Evolutionary conservation across 179 eudicot species (phyloP), one percentile per base, ranked within the genome.

Genomic region (Beta corolliflora): DNA sequence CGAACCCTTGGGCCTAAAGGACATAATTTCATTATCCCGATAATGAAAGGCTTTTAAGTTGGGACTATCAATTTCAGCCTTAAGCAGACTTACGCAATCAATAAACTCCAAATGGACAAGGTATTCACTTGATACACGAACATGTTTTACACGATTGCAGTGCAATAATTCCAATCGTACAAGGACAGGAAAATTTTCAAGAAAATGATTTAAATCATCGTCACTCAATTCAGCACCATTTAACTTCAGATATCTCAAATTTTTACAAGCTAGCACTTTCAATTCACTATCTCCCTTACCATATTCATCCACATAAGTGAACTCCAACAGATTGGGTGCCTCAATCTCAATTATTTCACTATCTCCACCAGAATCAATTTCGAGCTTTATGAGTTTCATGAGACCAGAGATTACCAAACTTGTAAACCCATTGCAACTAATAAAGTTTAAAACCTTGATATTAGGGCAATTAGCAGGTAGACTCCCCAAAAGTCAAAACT

Each of bases 21-120:
- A 9, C 18, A 77, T 65, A 16, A 50, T 61, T 5, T 63, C 41
- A 48, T 65, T 61, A 6, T 65, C 72, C 13, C 25, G 46, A 50
- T 21, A 65, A 41, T 29, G 59, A 65, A 65, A 77, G 12, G 29
- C 5, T 31, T 77, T 77, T 10, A 74, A 63, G 44, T 75, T 81
- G 0, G 83, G 74, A 53, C 75, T 25, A 66, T 74, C 53, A 13
- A 81, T n/a, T 19, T 75, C 56, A 8, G 7, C 45, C 79, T 25
- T 61, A 23, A 5, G 19, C n/a, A 77, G 46, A 25, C 4, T 0
- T 4, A 5, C 0, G 8, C 79, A 77, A 14, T 13, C 2, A 1
- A 14, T 1, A 7, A 77, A 15, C 4, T 45, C 2, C 19, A 63
- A 52, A 63, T 12, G 21, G 41, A 45, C 52, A 48, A 77, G 44